A percentile compares a stretch with the other conserved stretches of the same genome.
Conservation (phyloP, 805 yeast genomes). For the Lipomyces kockii region DNA sequence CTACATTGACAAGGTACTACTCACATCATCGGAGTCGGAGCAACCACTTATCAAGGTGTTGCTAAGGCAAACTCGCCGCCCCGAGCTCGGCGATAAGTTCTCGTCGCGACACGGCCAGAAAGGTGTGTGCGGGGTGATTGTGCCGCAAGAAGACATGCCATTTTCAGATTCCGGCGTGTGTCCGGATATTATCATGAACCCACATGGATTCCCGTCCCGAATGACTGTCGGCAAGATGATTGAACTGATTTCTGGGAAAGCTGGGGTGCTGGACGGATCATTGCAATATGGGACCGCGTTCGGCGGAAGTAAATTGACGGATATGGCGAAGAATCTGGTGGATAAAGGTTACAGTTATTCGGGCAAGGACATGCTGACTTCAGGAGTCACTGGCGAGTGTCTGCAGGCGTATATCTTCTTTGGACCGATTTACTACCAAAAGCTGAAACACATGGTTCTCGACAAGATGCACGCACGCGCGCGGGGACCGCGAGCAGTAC, state of each 20-base stretch:
- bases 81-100: slow-evolving; percentile 96
- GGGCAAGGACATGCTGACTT: slow-evolving; percentile 96
- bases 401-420: slow-evolving; percentile 96
- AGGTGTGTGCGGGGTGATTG: slow-evolving; percentile 99
- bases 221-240: slow-evolving; percentile 99
- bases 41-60: slow-evolving; percentile 92
- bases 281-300: slow-evolving; percentile 97
- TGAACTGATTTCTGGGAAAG: slow-evolving; percentile 94
- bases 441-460: slow-evolving; percentile 97
- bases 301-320: slow-evolving; percentile 96
- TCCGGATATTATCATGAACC: slow-evolving; percentile 98
- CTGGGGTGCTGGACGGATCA: slow-evolving; percentile 91
- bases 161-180: slow-evolving; percentile 88
- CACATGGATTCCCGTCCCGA: slow-evolving; percentile 99
- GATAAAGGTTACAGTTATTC: slow-evolving; percentile 92
- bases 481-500: slow-evolving; percentile 96
- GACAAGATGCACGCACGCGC: slow-evolving; percentile 99
- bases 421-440: slow-evolving; percentile 98
- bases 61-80: slow-evolving; percentile 93
- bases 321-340: slow-evolving; percentile 88
- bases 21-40: slow-evolving; percentile 93
- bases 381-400: slow-evolving; percentile 97
- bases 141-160: slow-evolving; percentile 95
- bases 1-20: slow-evolving; percentile 95
- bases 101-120: slow-evolving; percentile 98